These are phyloP conservation scores for Colletotrichum spaethianum DNA, from an alignment of 2,329 filamentous ascomycete genomes.

Conservation along the genomic window DNA sequence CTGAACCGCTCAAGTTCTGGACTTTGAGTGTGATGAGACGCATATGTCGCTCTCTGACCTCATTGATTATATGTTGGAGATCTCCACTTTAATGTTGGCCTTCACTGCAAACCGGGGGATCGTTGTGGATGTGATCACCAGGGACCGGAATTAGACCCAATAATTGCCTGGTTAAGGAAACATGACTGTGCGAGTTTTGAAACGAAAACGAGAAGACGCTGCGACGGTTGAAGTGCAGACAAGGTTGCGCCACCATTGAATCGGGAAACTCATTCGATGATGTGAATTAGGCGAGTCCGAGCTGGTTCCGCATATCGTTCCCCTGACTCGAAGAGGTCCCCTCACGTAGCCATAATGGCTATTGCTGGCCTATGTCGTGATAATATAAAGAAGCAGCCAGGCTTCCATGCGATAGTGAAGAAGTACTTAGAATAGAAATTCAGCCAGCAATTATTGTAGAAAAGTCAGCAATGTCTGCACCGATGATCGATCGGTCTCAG, in stretches of 20 bases:
- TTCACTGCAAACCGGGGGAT: neutral
- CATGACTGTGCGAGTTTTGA: slow-evolving; percentile 29
- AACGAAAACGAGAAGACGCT: slow-evolving; percentile 33
- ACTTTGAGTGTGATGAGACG: neutral
- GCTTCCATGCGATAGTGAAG: no score
- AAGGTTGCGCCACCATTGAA: slow-evolving; percentile 30
- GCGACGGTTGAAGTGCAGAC: slow-evolving; percentile 24
- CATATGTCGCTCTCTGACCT: neutral
- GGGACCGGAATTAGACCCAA: neutral
- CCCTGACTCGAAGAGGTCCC: slow-evolving; percentile 6
- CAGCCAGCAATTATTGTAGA: neutral
- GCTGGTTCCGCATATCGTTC: neutral
- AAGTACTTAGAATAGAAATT: no score
- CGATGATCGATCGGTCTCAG: neutral
- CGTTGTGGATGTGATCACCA: neutral
- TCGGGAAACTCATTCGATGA: slow-evolving; percentile 31
- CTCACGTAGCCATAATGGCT: neutral
- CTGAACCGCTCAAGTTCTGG: slow-evolving; percentile 5
- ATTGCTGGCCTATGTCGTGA: neutral
- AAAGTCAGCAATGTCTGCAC: neutral
- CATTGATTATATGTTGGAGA: neutral
- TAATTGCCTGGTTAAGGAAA: slow-evolving; percentile 16
- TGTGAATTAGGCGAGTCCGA: slow-evolving; percentile 13
- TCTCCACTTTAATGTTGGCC: neutral
- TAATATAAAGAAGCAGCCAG: neutral